Percentiles rank a stretch among this genome's conserved stretches.
phyloP scores from a whole-genome alignment of 2,329 filamentous ascomycete genomes.

The Lachnellula willkommii region DNA sequence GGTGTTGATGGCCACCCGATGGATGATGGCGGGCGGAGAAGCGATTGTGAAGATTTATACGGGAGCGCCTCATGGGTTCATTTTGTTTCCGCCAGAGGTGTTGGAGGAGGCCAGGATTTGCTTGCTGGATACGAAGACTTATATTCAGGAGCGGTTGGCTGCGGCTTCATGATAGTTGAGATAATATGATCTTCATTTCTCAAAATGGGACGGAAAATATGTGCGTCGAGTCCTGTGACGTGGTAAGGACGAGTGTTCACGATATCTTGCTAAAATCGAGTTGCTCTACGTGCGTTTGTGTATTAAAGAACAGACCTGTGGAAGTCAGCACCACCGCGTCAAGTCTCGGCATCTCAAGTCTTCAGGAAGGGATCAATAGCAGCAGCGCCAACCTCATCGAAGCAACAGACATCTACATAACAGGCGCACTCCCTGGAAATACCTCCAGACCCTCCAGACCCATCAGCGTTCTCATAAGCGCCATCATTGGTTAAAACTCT shows the following conservation, averaged over 20 bases:
- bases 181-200: neutral
- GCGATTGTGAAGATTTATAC: slow-evolving; percentile 47
- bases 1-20: slow-evolving; percentile 49
- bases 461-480: neutral
- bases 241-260: too few species aligned
- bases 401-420: too few species aligned
- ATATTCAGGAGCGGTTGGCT: slow-evolving; percentile 11
- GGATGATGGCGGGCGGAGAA: slow-evolving; percentile 46
- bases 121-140: slow-evolving; percentile 15
- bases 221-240: neutral
- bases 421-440: too few species aligned
- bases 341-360: too few species aligned
- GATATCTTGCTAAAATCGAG: too few species aligned
- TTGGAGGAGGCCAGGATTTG: slow-evolving; percentile 18
- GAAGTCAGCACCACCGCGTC: too few species aligned
- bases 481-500: too few species aligned
- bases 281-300: too few species aligned
- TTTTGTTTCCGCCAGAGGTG: slow-evolving; percentile 13
- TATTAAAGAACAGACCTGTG: too few species aligned
- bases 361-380: too few species aligned
- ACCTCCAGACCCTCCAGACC: neutral
- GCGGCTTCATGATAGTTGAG: neutral
- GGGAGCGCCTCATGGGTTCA: slow-evolving; percentile 51
- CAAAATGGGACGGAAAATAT: neutral
- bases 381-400: too few species aligned